Evolutionary conservation across 2,329 filamentous ascomycete genomes (phyloP), one percentile per base, ranked within the genome.

Genomic region (Xylaria multiplex): DNA sequence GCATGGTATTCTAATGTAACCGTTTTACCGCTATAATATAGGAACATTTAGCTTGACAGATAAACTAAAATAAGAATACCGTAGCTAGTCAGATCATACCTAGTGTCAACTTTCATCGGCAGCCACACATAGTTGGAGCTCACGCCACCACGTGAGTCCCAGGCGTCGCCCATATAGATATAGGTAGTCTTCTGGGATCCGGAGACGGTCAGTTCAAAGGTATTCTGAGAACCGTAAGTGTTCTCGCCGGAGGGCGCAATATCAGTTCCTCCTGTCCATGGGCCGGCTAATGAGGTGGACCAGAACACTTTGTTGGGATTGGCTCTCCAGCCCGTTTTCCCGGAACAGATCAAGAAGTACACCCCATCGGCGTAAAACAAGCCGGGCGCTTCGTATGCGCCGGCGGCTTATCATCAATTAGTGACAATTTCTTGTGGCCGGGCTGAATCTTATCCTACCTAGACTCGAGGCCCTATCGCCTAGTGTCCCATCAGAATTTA

Each of bases 41-140:
- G 22, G n/a, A 24, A 14, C 13, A 14, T 24, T 52, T 40, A 53
- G 32, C 3, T 32, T 24, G 5, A 32, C 2, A n/a, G 11, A 46
- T 35, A n/a, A 53, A 6, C 48, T n/a, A 14, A 16, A 27, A 64
- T 53, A 19, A 68, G 14, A 40, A 9, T n/a, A 35, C 5, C 14
- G 7, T 37, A 11, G 6, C 32, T 37, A 32, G 40, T 53, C 5
- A 37, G 40, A 22, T 40, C 73, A 58, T 70, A 75, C 76, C 66
- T 71, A 11, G 74, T 61, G 58, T 79, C 74, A 46, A 79, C 77
- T 1, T 59, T 72, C 73, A 81, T 76, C 1, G 79, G 79, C 9
- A 79, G 56, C 79, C 79, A 81, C 16, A 81, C 75, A 50, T 81
- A 80, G 66, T 79, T 81, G 1, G 76, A 78, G 59, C 62, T 70